phyloP scores from a whole-genome alignment of 2,329 filamentous ascomycete genomes.

The Botrytis elliptica region DNA sequence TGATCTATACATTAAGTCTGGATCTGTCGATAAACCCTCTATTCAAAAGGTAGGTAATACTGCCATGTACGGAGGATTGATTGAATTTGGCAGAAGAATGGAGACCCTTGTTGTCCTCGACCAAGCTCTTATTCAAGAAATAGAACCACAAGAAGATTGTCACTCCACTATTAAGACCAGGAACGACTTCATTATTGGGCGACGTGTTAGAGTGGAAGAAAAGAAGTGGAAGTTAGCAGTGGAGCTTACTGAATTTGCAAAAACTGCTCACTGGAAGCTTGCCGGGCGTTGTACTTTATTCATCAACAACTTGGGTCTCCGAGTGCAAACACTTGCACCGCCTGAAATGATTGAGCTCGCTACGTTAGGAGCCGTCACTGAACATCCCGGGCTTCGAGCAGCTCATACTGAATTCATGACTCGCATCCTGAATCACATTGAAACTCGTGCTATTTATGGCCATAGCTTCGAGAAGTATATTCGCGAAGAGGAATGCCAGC shows the following conservation, averaged over 20 bases:
- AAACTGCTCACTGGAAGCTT: conserved; percentile 92
- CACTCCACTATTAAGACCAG: conserved; percentile 60
- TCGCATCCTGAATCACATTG: conserved; percentile 76
- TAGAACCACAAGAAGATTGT: conserved; percentile 19
- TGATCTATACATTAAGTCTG: conserved; percentile 84
- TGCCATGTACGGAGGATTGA: conserved; percentile 72
- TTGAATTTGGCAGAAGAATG: conserved; percentile 87
- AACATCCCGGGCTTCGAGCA: conserved; percentile 79
- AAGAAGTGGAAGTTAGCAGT: conserved; percentile 79
- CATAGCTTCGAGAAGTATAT: conserved; percentile 89
- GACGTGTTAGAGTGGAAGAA: conserved; percentile 73
- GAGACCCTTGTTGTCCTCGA: conserved; percentile 85
- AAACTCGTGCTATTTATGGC: conserved; percentile 79
- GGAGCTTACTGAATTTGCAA: conserved; percentile 76
- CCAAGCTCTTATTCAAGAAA: conserved; percentile 60
- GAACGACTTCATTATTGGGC: conserved; percentile 70
- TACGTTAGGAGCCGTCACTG: conserved; percentile 78
- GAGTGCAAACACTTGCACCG: conserved; percentile 86
- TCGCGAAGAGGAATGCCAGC: conserved; percentile 72
- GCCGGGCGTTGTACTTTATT: conserved; percentile 87
- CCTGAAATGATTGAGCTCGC: conserved; percentile 80
- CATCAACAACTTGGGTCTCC: conserved; percentile 82
- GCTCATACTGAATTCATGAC: conserved; percentile 80
- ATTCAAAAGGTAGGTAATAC: conserved; percentile 85
- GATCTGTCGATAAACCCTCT: conserved; percentile 86